phyloP scores from a whole-genome alignment of 176 grass and related monocot genomes.

The Lolium multiflorum region DNA sequence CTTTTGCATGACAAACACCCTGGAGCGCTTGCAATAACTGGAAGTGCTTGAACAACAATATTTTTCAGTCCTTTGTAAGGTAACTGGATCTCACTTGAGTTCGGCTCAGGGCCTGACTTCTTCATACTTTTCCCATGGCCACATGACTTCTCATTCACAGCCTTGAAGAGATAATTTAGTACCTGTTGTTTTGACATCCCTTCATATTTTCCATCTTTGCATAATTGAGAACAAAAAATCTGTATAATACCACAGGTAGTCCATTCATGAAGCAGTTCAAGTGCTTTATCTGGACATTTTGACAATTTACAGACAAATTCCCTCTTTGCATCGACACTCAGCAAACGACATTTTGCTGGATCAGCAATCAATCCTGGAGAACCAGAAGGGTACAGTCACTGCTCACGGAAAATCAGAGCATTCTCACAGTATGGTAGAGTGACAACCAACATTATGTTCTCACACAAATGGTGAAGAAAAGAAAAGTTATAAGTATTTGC shows the following conservation, averaged over 20 bases:
- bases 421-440: conserved; percentile 26
- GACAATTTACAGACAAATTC: conserved; percentile 60
- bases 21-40: conserved; percentile 23
- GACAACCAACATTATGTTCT: background rate
- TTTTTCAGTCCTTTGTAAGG: conserved; percentile 65
- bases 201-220: conserved; percentile 43
- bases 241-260: conserved; percentile 51
- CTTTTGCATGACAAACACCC: conserved; percentile 59
- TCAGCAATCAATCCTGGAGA: background rate
- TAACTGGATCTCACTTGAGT: conserved; percentile 32
- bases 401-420: conserved; percentile 25
- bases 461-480: background rate
- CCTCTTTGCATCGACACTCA: conserved; percentile 62
- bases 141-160: conserved; percentile 49
- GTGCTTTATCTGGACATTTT: conserved; percentile 49
- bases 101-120: conserved; percentile 22
- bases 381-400: background rate
- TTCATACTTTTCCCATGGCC: background rate
- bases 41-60: conserved; percentile 39
- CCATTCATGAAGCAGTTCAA: conserved; percentile 54
- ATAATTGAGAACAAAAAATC: conserved; percentile 56
- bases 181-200: conserved; percentile 51
- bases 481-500: background rate
- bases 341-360: conserved; percentile 51
- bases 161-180: conserved; percentile 62